phyloP scores from a whole-genome alignment of 208 protist genomes.

The Jaenimonas drosophilae region DNA sequence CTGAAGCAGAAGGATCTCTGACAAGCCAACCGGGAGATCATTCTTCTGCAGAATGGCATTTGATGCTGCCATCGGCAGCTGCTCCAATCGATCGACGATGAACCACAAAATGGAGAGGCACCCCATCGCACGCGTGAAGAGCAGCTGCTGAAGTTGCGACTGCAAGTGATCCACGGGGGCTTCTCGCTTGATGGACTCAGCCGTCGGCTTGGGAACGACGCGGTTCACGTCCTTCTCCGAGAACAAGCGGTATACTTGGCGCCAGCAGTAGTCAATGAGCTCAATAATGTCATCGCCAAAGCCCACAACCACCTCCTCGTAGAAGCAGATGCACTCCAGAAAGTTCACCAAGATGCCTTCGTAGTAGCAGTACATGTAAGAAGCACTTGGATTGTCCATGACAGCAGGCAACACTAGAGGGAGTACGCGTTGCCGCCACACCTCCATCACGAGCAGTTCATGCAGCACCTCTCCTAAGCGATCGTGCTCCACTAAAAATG shows the following conservation, averaged over 20 bases:
- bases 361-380: slow-evolving; percentile 81
- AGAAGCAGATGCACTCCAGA: slow-evolving; percentile 80
- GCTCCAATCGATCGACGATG: slow-evolving; percentile 67
- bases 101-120: slow-evolving; percentile 88
- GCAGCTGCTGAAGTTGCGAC: slow-evolving; percentile 28
- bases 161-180: slow-evolving; percentile 15
- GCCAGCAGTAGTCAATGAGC: slow-evolving; percentile 87
- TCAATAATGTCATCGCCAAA: slow-evolving; percentile 82
- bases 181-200: slow-evolving; percentile 6
- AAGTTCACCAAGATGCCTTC: slow-evolving; percentile 83
- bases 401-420: slow-evolving; percentile 27
- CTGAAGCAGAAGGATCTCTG: slow-evolving; percentile 64
- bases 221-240: slow-evolving; percentile 27
- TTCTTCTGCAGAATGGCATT: slow-evolving; percentile 75
- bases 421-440: slow-evolving; percentile 79
- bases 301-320: slow-evolving; percentile 69
- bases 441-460: slow-evolving; percentile 78
- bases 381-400: slow-evolving; percentile 44
- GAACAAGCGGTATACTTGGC: slow-evolving; percentile 69
- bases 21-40: slow-evolving; percentile 74
- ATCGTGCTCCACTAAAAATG: slow-evolving; percentile 72
- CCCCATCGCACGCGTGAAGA: slow-evolving; percentile 49
- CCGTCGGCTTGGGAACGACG: neutral
- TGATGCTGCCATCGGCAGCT: slow-evolving; percentile 58
- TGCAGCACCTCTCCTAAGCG: slow-evolving; percentile 67